Base-by-base conservation (phyloP, 495 filamentous ascomycete genomes). In the Achaetomiella virescens region DNA sequence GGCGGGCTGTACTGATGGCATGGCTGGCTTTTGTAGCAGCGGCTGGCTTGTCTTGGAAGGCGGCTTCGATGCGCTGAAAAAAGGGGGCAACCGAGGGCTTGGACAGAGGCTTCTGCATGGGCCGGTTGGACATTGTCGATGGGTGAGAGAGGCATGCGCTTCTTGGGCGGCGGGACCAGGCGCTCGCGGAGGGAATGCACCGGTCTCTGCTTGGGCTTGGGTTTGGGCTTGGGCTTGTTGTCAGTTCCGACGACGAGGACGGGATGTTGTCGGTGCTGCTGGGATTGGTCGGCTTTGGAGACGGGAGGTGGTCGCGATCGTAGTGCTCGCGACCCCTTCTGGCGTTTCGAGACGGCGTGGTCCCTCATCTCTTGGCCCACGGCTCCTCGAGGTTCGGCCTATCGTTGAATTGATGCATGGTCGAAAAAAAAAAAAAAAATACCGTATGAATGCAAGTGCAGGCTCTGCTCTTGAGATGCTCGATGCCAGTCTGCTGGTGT, bases 251-350 rank as follows among this genome's bases (percentile, higher is more conserved):
- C 4, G 54, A 57, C 0, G 46, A 44, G 0, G 47, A 57, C 1
- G 29, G 22, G 21, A 35, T n/a, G 25, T 48, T 56, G 52, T 53
- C 58, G 6, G 53, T 56, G 53, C 58, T 60, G 48, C 58, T 56
- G 15, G 43, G 29, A 20, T 43, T 42, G 0, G 54, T 57, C 2
- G 48, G 20, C 6, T 54, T 54, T 2, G 54, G 54, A n/a, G 54
- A 57, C 2, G 50, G 54, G 14, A 55, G 43, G n/a, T 47, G 37
- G 8, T 35, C n/a, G 3, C 21, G 12, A 10, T 7, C 41, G 12
- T 6, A 17, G 1, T 42, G 52, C n/a, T 33, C 40, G 18, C n/a
- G 35, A 22, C 27, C 17, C 14, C 12, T 27, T 12, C n/a, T 41
- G 24, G 41, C n/a, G 22, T n/a, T 44, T 38, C 54, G 36, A 21